phyloP scores from a whole-genome alignment of 345 rosid genomes.

The Litchi chinensis region DNA sequence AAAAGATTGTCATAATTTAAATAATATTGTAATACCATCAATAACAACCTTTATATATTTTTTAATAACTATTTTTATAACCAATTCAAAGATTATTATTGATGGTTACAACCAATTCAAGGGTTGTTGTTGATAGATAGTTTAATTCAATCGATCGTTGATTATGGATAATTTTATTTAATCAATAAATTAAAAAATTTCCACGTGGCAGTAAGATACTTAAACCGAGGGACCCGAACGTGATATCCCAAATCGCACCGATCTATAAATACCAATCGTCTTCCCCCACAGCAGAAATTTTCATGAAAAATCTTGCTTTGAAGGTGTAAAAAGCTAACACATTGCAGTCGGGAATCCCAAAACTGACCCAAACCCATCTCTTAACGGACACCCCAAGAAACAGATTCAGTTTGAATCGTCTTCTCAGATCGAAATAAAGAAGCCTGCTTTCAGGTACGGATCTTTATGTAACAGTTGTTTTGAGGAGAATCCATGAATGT shows the following conservation, averaged over 20 bases:
- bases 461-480: background rate
- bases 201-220: background rate
- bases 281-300: background rate
- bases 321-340: background rate
- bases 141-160: too few relatives aligned
- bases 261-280: background rate
- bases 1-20: too few relatives aligned
- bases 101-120: too few relatives aligned
- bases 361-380: background rate
- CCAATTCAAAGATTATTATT: too few relatives aligned
- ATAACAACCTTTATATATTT: too few relatives aligned
- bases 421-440: background rate
- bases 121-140: too few relatives aligned
- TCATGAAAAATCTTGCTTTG: background rate
- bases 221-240: too few relatives aligned
- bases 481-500: background rate
- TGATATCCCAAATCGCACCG: background rate
- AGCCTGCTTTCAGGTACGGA: background rate
- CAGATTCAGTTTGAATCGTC: background rate
- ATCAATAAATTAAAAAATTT: too few relatives aligned
- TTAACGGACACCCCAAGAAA: too few relatives aligned
- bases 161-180: too few relatives aligned
- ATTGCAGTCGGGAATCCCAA: background rate
- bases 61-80: too few relatives aligned
- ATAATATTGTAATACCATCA: too few relatives aligned